Conservation (phyloP, 768 basidiomycete genomes). For the Podaxis mareebaensis region DNA sequence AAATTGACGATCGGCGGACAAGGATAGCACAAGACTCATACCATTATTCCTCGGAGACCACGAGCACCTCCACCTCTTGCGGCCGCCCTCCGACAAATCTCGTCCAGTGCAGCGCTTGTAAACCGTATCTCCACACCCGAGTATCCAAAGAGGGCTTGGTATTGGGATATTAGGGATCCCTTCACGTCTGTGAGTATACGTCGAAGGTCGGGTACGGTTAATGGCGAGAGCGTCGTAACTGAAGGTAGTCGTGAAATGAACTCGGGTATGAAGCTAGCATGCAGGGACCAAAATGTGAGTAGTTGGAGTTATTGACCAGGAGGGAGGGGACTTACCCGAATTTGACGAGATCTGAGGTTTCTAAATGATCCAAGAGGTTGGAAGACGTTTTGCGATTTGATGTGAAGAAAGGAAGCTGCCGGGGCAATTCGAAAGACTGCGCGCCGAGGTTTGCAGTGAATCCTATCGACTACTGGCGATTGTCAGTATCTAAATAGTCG, state of each 20-base stretch:
- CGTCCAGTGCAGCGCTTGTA: slow-evolving; percentile 76
- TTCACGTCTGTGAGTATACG: slow-evolving; percentile 92
- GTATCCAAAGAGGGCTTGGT: slow-evolving; percentile 78
- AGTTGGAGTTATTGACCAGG: neutral
- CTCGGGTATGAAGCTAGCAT: slow-evolving; percentile 83
- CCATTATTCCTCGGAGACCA: slow-evolving; percentile 89
- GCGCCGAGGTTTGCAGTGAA: slow-evolving; percentile 48
- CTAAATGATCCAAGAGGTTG: slow-evolving; percentile 66
- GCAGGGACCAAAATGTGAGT: neutral
- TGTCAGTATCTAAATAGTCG: slow-evolving; percentile 10
- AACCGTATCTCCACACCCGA: slow-evolving; percentile 88
- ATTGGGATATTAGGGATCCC: slow-evolving; percentile 90
- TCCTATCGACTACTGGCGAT: slow-evolving; percentile 75
- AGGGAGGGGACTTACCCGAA: slow-evolving; percentile 57
- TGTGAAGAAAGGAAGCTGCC: slow-evolving; percentile 71
- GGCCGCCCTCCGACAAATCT: slow-evolving; percentile 76
- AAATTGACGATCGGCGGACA: neutral
- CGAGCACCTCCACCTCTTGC: slow-evolving; percentile 89
- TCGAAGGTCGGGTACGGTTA: slow-evolving; percentile 80
- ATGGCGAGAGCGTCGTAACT: slow-evolving; percentile 78
- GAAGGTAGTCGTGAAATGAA: slow-evolving; percentile 93
- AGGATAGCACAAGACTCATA: slow-evolving; percentile 27
- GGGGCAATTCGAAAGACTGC: slow-evolving; percentile 37
- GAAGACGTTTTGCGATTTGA: slow-evolving; percentile 59
- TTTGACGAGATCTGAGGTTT: slow-evolving; percentile 80